A percentile compares a stretch with the other conserved stretches of the same genome.
Evolutionary conservation across 1,284 basidiomycete genomes (phyloP).

Genomic region (Somion occarium): DNA sequence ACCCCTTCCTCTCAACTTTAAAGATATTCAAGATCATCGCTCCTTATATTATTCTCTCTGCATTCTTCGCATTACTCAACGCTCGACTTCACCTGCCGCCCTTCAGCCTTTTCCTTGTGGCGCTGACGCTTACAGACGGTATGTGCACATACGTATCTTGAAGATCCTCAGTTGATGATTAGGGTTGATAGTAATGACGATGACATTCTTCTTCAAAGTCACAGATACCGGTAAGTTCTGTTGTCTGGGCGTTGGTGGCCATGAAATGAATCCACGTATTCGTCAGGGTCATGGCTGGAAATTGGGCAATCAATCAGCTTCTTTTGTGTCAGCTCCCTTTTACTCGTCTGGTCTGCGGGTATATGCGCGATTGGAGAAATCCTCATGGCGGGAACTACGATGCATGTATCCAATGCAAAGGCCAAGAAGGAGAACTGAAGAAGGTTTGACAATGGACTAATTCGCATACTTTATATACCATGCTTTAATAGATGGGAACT

Average conservation of each 20-base stretch:
- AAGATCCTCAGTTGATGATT: too few species aligned
- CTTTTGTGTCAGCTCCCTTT: conserved; percentile 80
- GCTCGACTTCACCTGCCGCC: conserved; percentile 62
- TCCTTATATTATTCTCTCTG: conserved; percentile 75
- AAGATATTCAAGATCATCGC: conserved; percentile 82
- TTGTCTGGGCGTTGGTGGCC: background rate
- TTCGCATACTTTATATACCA: too few species aligned
- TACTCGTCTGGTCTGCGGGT: conserved; percentile 76
- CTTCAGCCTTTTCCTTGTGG: conserved; percentile 74
- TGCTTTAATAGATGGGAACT: too few species aligned
- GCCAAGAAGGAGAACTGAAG: too few species aligned
- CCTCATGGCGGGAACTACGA: conserved; percentile 39
- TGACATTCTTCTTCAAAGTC: conserved; percentile 83
- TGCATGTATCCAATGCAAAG: background rate
- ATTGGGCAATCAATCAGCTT: conserved; percentile 88
- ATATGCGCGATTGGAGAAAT: conserved; percentile 67
- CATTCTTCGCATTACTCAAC: conserved; percentile 65
- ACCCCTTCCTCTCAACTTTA: too few species aligned
- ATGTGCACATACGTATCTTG: too few species aligned
- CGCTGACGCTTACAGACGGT: conserved; percentile 73
- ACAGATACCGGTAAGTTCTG: conserved; percentile 60
- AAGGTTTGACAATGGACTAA: too few species aligned
- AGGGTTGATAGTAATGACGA: conserved; percentile 56
- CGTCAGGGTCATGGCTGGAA: conserved; percentile 77
- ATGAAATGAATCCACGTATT: conserved; percentile 4